A percentile compares a stretch with the other conserved stretches of the same genome.
Conservation (phyloP, 2,329 filamentous ascomycete species). For the Venturia oleaginea region DNA sequence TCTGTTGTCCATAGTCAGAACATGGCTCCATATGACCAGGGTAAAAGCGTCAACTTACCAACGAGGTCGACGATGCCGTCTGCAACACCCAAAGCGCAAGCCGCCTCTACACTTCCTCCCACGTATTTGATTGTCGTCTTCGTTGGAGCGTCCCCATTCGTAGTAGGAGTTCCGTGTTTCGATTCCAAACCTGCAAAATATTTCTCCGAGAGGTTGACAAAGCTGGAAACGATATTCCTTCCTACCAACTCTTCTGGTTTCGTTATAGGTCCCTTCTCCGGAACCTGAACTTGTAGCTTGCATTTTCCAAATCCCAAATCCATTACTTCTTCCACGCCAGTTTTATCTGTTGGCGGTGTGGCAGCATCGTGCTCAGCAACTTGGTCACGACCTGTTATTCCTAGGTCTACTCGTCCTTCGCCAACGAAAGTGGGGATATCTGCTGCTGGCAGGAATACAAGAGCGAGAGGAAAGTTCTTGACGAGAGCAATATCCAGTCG, state of each 20-base stretch:
- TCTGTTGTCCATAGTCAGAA: constrained; percentile 45
- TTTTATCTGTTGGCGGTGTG: constrained; percentile 35
- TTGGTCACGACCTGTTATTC: constrained; percentile 90
- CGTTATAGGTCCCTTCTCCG: constrained; percentile 66
- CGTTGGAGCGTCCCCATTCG: constrained; percentile 38
- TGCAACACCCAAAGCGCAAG: constrained; percentile 88
- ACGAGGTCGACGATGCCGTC: constrained; percentile 97
- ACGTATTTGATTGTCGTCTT: constrained; percentile 87
- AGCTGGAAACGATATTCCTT: constrained; percentile 91
- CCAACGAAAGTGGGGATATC: constrained; percentile 98
- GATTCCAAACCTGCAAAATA: constrained; percentile 76
- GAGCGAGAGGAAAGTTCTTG: constrained; percentile 90
- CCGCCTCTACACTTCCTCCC: constrained; percentile 93
- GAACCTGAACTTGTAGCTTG: constrained; percentile 94
- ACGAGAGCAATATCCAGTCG: constrained; percentile 95
- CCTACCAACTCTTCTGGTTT: constrained; percentile 73
- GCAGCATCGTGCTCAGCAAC: constrained; percentile 79
- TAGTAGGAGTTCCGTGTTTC: constrained; percentile 20
- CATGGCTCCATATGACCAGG: neutral
- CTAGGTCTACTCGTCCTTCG: constrained; percentile 84
- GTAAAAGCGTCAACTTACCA: constrained; percentile 48
- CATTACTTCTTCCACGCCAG: constrained; percentile 71
- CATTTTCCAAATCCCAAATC: constrained; percentile 86
- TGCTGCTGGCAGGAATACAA: constrained; percentile 92
- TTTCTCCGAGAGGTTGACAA: constrained; percentile 70